Base-by-base conservation (phyloP, 352 stramenopile genomes). In the Phytopythium litorale region DNA sequence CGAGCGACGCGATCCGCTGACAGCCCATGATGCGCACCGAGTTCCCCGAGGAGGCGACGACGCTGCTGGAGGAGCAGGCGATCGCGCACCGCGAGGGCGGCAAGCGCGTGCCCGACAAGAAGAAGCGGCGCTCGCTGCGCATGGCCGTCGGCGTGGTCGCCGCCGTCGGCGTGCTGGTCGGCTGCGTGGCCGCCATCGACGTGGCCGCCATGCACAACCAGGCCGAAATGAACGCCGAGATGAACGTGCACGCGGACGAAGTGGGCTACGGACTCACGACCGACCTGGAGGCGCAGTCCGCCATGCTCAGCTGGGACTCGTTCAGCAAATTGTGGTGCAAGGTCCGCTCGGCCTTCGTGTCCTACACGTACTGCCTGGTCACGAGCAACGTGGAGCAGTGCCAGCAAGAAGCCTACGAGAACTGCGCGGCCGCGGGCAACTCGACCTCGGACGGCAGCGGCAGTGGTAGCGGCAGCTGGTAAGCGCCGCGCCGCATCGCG, bases 11-110 rank as follows among this genome's bases (percentile, higher is more conserved):
- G 42, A 49, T 25, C 42, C 19, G 11, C 42, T 25, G 5, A 18
- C 45, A 18, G 11, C 8, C 28, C 49, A 55, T 58, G 53, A 58
- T 48, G 53, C 53, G 53, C 53, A 58, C 37, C 33, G 53, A 58
- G 35, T 49, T 58, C 12, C 53, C 53, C 28, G 53, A 58, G 53
- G 53, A 58, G 37, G 53, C 38, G 53, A 58, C 37, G 37, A 58
- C 53, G 37, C 53, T 58, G 53, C 33, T 58, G 53, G 53, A 48
- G 33, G 53, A 46, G 19, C 53, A 58, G 37, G 15, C 18, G 33
- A 21, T 23, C 33, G 12, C 33, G 19, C n/a, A 18, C 13, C 11
- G 33, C 12, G 11, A 28, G 30, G 13, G 37, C 53, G 15, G 53
- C 35, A 33, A 49, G 53, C 33, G 53, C 33, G 33, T 25, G 33